Evolutionary conservation across 331 rosid genomes (phyloP), one percentile per base, ranked within the genome.

Genomic region (Rhamnella rubrinervis): DNA sequence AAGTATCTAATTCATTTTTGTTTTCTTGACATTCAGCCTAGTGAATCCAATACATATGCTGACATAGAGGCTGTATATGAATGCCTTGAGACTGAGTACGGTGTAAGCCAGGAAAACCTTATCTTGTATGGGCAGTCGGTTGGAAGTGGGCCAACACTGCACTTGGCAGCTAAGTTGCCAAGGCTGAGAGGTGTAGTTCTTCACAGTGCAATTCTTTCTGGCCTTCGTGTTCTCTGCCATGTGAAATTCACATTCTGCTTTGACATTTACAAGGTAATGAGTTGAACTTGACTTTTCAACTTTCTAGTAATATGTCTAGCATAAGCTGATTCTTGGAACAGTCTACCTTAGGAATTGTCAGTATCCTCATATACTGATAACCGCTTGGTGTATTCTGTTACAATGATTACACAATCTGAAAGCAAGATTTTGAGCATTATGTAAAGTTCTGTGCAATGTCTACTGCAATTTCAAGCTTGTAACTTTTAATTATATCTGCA

Each of bases 111-210:
- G 65, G 99, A 95, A 85, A 96, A 95, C 39, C 67, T 95, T 28
- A 89, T 95, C 83, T 86, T 91, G 78, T 95, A 95, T 40, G 99
- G 99, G 50, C 99, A 91, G 73, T 95, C 99, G 9, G 96, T 95
- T 66, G 99, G 99, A 74, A 95, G 97, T 63, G 99, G 97, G 57
- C 97, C 99, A 15, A 95, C 99, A n/a, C 75, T 91, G 73, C 99
- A 95, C 71, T 86, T 95, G 92, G 99, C 99, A 15, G 75, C 99
- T 64, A 95, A 91, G 55, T 76, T 95, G 84, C 97, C 99, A 1
- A 82, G 99, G 78, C 82, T 95, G 72, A 83, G 96, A 74, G 99
- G 99, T 7, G 88, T 95, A 21, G 99, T 95, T 81, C 80, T 95
- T 58, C 97, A 95, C 65, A 91, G 99, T 21, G 99, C 96, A 60